Evolutionary conservation across 352 stramenopile genomes (phyloP), one percentile per base, ranked within the genome.

Genomic region (Pythium periplocum): DNA sequence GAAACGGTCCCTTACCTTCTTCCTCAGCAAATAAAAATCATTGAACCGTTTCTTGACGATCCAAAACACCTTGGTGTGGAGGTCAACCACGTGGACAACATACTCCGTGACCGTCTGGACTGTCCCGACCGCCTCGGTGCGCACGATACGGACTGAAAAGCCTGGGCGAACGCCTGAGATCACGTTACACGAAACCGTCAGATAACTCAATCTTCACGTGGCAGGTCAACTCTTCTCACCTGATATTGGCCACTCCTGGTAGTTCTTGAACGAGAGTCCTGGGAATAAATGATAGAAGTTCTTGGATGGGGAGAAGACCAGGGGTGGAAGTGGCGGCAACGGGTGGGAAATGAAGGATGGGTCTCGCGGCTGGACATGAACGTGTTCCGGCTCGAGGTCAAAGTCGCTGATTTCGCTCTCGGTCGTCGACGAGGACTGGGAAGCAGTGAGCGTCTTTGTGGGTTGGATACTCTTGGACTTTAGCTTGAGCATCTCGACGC

Each of bases 51-150:
- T 93, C 54, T 87, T 89, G 2, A 75, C 77, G 52, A 87, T 82
- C 82, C 82, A 93, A 46, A 93, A 88, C 12, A 93, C 82, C 54
- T 84, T 81, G 3, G 82, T 93, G 62, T 90, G 75, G 17, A 90
- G 48, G 44, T 93, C 82, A 35, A 86, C 69, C 4, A 93, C 75
- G 42, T 93, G 78, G 10, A 93, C 37, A 5, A 89, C 69, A 55
- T 90, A 93, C 50, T 93, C 73, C 4, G 75, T 86, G 33, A 84
- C 75, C 4, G 72, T 66, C 32, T 69, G 66, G 73, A 88, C 75
- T 17, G 77, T 69, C 32, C 58, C 66, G 12, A 78, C 71, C 7
- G 71, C 69, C 48, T 90, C 78, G 6, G 71, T 73, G 5, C 82
- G 70, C 43, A 93, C 74, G 6, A 93, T 70, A 6, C 82, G 74